phyloP scores from a whole-genome alignment of 2,329 filamentous ascomycete genomes.

The Thelonectria discophora region DNA sequence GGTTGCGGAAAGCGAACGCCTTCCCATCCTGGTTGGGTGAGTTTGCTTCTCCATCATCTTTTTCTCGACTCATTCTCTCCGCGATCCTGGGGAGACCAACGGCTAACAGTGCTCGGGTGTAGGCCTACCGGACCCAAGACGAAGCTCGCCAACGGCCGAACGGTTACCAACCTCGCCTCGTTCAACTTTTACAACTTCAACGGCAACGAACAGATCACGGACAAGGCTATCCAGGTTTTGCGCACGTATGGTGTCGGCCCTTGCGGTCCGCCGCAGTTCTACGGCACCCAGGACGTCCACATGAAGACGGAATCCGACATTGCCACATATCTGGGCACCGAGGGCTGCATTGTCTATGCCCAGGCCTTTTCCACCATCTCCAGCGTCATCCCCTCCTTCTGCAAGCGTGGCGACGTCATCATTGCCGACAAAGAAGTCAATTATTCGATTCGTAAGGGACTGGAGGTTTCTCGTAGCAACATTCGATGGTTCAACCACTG shows the following conservation, averaged over 20 bases:
- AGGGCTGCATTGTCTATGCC: slow-evolving; percentile 92
- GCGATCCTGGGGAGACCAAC: not conserved
- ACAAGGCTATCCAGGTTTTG: slow-evolving; percentile 92
- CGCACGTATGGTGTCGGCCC: slow-evolving; percentile 96
- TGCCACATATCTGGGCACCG: slow-evolving; percentile 85
- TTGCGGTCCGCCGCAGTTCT: slow-evolving; percentile 96
- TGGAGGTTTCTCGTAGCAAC: slow-evolving; percentile 90
- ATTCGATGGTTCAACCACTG: slow-evolving; percentile 96
- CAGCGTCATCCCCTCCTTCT: slow-evolving; percentile 96
- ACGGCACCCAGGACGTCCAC: slow-evolving; percentile 97
- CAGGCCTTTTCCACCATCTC: slow-evolving; percentile 96
- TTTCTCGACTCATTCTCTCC: not conserved
- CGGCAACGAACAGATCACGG: slow-evolving; percentile 88
- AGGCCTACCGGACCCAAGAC: slow-evolving; percentile 90
- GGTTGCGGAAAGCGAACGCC: slow-evolving; percentile 81
- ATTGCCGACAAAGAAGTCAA: slow-evolving; percentile 94
- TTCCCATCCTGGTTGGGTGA: slow-evolving; percentile 89
- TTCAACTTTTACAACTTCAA: slow-evolving; percentile 99
- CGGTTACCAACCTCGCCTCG: slow-evolving; percentile 90
- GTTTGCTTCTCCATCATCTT: slow-evolving; percentile 7
- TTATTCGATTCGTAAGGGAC: slow-evolving; percentile 91
- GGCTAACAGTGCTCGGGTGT: slow-evolving; percentile 12
- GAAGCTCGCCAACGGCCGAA: slow-evolving; percentile 87
- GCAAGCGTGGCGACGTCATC: slow-evolving; percentile 96
- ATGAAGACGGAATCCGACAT: slow-evolving; percentile 97